Evolutionary conservation across 1,139 yeast species (phyloP).

Genomic region (Blastobotrys indianensis): DNA sequence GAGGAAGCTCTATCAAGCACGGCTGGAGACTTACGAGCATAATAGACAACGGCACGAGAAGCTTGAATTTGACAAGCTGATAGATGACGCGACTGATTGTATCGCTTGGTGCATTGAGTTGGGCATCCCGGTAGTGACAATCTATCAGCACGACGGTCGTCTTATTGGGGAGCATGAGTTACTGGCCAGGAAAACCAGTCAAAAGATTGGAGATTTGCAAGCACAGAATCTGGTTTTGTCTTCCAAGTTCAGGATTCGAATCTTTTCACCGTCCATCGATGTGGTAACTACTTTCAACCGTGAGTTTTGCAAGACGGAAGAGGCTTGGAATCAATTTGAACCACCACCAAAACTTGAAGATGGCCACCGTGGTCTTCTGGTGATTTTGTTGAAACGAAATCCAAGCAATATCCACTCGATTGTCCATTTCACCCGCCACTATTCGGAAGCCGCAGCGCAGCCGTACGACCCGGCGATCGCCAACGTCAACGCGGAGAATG

Average conservation of each 20-base stretch:
- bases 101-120: constrained; percentile 6
- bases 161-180: constrained; percentile 1
- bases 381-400: neutral
- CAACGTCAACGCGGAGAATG: no score
- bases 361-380: constrained; percentile 1
- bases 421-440: neutral
- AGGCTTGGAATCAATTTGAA: neutral
- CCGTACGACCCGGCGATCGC: no score
- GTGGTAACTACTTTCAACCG: constrained; percentile 6
- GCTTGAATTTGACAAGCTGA: constrained; percentile 1
- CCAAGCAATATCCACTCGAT: neutral
- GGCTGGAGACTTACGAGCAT: neutral
- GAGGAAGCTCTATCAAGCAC: neutral
- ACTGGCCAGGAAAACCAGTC: neutral
- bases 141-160: constrained; percentile 7
- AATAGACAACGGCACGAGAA: neutral
- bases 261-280: constrained; percentile 4
- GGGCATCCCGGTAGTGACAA: constrained; percentile 9
- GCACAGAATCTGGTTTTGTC: constrained; percentile 5
- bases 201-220: neutral
- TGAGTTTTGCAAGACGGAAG: neutral
- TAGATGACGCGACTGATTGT: constrained; percentile 4
- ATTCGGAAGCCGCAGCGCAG: neutral
- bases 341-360: neutral
- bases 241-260: neutral